phyloP scores from a whole-genome alignment of 73 alveolate genomes.

The Paramecium octaurelia region DNA sequence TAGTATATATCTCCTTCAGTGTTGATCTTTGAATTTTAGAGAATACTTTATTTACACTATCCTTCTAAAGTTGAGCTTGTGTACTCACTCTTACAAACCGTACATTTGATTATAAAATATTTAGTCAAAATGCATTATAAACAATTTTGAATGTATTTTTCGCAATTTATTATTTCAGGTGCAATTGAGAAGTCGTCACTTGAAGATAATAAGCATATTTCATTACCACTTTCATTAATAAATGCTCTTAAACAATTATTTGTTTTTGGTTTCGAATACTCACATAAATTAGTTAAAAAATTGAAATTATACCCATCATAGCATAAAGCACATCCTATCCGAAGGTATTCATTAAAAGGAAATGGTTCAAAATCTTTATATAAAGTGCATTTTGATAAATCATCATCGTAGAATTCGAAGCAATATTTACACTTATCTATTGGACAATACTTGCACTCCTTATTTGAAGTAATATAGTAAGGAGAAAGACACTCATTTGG shows the following conservation, averaged over 20 bases:
- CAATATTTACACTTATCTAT: background rate
- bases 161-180: background rate
- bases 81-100: background rate
- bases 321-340: background rate
- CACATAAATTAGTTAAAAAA: background rate
- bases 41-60: background rate
- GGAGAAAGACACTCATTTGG: background rate
- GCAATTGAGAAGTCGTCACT: background rate
- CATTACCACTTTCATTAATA: background rate
- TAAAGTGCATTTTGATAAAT: background rate
- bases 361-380: background rate
- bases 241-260: background rate
- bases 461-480: background rate
- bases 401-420: background rate
- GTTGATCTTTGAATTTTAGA: background rate
- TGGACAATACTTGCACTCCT: background rate
- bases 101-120: background rate
- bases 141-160: background rate
- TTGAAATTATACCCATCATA: background rate
- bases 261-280: background rate
- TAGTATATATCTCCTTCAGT: background rate
- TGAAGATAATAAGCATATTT: background rate
- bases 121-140: background rate
- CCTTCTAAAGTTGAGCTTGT: background rate
- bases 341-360: background rate